Evolutionary conservation across 371 early-diverging fungal genomes (phyloP).

Genomic region (Mucor irregularis): DNA sequence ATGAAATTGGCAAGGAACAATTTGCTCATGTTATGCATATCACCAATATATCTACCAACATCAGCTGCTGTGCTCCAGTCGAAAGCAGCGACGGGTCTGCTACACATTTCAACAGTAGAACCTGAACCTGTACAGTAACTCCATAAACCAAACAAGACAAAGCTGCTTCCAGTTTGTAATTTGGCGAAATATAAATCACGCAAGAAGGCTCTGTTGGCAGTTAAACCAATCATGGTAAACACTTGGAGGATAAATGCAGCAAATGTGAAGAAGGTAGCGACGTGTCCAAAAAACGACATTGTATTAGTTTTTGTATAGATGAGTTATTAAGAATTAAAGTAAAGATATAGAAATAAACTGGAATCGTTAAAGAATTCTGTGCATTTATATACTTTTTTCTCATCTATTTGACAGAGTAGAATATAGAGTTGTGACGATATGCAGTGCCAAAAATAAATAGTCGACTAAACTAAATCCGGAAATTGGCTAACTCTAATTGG

Average conservation of each 20-base stretch:
- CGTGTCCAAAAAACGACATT: constrained; percentile 22
- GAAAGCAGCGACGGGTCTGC: constrained; percentile 38
- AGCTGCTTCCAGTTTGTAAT: constrained; percentile 11
- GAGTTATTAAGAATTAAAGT: too few species aligned
- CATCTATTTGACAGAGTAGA: too few species aligned
- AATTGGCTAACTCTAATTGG: too few species aligned
- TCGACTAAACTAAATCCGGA: too few species aligned
- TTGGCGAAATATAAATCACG: constrained; percentile 41
- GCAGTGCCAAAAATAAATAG: too few species aligned
- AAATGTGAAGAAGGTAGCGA: constrained; percentile 48
- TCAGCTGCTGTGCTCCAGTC: constrained; percentile 36
- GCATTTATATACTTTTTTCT: too few species aligned
- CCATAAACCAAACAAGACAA: constrained; percentile 46
- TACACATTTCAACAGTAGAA: constrained; percentile 22
- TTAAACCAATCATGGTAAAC: constrained; percentile 45
- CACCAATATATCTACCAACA: constrained; percentile 1
- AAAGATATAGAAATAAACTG: too few species aligned
- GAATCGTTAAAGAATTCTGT: too few species aligned
- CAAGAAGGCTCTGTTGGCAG: constrained; percentile 41
- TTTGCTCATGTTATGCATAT: constrained; percentile 8
- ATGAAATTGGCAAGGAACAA: constrained; percentile 42
- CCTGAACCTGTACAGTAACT: constrained; percentile 31
- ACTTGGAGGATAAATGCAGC: constrained; percentile 46
- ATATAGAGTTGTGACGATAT: too few species aligned
- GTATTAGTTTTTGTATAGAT: neutral